A percentile compares a stretch with the other conserved stretches of the same genome.
These are phyloP conservation scores for Salix udensis DNA, from an alignment of 345 rosid genomes.

Conservation along the genomic window DNA sequence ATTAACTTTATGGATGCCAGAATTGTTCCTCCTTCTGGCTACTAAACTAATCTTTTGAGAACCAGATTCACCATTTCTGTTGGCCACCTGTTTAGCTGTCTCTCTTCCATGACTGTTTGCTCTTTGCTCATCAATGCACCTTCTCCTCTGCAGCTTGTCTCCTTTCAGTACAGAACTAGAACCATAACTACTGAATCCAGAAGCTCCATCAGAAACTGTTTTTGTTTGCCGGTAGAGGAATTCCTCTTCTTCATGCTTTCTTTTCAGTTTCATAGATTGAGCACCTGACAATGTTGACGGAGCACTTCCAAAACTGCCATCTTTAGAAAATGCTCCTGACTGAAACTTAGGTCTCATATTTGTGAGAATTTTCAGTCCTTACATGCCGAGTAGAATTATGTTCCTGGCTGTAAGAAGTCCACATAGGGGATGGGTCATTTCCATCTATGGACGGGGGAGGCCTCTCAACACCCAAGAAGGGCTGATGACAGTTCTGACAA, in stretches of 20 bases:
- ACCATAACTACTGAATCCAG: constrained; percentile 5
- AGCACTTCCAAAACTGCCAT: constrained; percentile 9
- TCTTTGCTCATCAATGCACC: constrained; percentile 14
- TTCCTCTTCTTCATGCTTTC: constrained; percentile 20
- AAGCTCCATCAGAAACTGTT: constrained; percentile 10
- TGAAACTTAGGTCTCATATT: constrained; percentile 7
- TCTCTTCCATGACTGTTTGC: not conserved
- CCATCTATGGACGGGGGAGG: constrained; percentile 31
- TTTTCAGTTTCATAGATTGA: constrained; percentile 28
- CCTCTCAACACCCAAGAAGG: constrained; percentile 42
- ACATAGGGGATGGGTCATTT: constrained; percentile 4
- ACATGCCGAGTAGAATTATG: constrained; percentile 14
- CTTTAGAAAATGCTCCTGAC: constrained; percentile 15
- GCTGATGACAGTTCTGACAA: constrained; percentile 38
- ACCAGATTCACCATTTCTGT: constrained; percentile 12
- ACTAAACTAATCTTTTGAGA: constrained; percentile 11
- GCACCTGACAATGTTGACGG: constrained; percentile 8
- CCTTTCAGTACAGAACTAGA: constrained; percentile 14
- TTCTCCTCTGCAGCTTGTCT: constrained; percentile 31
- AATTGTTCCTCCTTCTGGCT: constrained; percentile 6
- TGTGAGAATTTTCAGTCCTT: not conserved
- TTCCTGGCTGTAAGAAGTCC: constrained; percentile 5
- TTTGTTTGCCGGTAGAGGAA: constrained; percentile 10
- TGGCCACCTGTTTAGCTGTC: constrained; percentile 5
- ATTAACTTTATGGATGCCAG: constrained; percentile 12